Percentiles rank a stretch among this genome's conserved stretches.
phyloP scores from a whole-genome alignment of 768 basidiomycete genomes.

The Pulveroboletus sp. region DNA sequence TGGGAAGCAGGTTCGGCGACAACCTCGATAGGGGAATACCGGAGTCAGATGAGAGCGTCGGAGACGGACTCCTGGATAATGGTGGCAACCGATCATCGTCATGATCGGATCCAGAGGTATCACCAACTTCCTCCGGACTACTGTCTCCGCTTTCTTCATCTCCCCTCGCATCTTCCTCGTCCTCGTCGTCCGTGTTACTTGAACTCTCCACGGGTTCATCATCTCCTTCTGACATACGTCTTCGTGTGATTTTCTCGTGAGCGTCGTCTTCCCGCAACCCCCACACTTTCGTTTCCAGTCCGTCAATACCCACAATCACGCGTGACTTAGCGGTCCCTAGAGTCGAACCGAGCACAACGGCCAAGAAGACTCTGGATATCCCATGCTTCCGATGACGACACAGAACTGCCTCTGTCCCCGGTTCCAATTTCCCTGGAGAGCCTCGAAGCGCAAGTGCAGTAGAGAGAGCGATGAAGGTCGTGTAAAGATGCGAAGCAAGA shows the following conservation, averaged over 20 bases:
- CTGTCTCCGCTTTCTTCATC: slow-evolving; percentile 1
- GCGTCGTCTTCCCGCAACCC: slow-evolving; percentile 14
- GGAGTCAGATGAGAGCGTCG: slow-evolving; percentile 16
- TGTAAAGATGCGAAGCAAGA: slow-evolving; percentile 65
- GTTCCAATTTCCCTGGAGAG: slow-evolving; percentile 1
- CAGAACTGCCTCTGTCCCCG: neutral
- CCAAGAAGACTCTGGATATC: slow-evolving; percentile 45
- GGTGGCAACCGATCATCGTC: slow-evolving; percentile 14
- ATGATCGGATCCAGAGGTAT: slow-evolving; percentile 4
- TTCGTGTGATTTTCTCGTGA: slow-evolving; percentile 28
- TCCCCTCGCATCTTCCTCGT: slow-evolving; percentile 9
- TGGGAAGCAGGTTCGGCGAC: neutral
- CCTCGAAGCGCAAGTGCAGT: slow-evolving; percentile 51
- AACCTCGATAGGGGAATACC: slow-evolving; percentile 25
- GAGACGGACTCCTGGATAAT: slow-evolving; percentile 25
- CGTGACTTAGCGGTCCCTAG: slow-evolving; percentile 55
- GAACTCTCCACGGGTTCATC: neutral
- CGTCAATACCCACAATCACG: slow-evolving; percentile 61
- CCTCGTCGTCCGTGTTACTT: slow-evolving; percentile 3
- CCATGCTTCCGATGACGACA: slow-evolving; percentile 3
- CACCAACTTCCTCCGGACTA: slow-evolving; percentile 11
- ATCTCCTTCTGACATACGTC: neutral
- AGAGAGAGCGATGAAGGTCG: slow-evolving; percentile 70
- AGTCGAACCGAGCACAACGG: slow-evolving; percentile 63
- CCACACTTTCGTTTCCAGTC: slow-evolving; percentile 46